phyloP scores from a whole-genome alignment of 2,329 filamentous ascomycete genomes.

The Pseudogymnoascus sp. region DNA sequence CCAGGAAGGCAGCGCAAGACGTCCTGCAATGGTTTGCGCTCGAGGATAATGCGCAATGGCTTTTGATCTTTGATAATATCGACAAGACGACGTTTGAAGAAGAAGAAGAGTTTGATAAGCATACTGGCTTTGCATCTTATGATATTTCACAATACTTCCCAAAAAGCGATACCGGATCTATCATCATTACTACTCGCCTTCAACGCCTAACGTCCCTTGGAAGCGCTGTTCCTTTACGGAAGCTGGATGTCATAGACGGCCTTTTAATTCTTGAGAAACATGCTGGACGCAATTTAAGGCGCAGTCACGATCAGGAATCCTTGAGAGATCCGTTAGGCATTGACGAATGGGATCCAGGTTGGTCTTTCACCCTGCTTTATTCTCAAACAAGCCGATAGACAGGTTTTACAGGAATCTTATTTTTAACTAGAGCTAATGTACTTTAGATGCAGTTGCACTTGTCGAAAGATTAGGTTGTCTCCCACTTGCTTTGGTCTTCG shows the following conservation, averaged over 20 bases:
- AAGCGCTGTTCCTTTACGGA: conserved; percentile 2
- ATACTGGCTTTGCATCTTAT: conserved; percentile 15
- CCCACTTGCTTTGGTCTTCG: conserved; percentile 41
- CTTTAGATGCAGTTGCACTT: conserved; percentile 16
- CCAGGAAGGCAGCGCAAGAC: conserved; percentile 22
- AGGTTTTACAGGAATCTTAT: conserved; percentile 8
- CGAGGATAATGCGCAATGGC: conserved; percentile 28
- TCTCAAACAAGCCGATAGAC: no score
- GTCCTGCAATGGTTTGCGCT: conserved; percentile 28
- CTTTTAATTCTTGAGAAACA: conserved; percentile 15
- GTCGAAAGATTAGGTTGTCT: conserved; percentile 36
- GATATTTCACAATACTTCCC: conserved; percentile 17
- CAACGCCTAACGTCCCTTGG: conserved; percentile 13
- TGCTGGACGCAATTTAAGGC: conserved; percentile 13
- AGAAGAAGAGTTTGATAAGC: conserved; percentile 12
- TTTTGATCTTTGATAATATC: conserved; percentile 34
- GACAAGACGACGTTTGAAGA: conserved; percentile 23
- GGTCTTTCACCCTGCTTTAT: conserved; percentile 12
- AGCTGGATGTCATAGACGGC: conserved; percentile 14
- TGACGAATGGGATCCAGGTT: conserved; percentile 18
- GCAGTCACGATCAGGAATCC: neutral
- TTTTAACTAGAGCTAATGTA: conserved; percentile 14
- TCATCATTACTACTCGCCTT: conserved; percentile 21
- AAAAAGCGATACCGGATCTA: conserved; percentile 13
- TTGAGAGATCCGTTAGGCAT: neutral